Evolutionary conservation across 2,329 filamentous ascomycete species (phyloP).

Genomic region (Rhexocercosporidium sp.): DNA sequence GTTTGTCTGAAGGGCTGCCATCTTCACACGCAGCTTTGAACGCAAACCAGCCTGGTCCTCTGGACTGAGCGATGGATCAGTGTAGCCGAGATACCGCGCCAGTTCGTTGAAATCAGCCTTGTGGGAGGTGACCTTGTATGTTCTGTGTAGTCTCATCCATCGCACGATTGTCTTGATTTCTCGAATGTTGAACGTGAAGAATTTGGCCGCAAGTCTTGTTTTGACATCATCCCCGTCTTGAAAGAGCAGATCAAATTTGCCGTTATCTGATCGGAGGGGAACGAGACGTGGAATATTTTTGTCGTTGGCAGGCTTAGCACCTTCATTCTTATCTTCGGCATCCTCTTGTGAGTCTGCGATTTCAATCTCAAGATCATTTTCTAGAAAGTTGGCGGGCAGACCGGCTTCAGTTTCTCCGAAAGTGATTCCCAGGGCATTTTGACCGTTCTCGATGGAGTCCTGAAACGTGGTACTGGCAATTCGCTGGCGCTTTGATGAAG

Average conservation of each 20-base stretch:
- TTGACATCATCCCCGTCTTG: neutral
- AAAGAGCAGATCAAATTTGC: no score
- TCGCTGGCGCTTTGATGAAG: neutral
- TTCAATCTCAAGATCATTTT: neutral
- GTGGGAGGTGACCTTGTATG: neutral
- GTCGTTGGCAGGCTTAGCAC: neutral
- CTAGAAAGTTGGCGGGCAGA: neutral
- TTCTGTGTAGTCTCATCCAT: slow-evolving; percentile 12
- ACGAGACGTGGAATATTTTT: no score
- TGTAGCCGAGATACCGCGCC: slow-evolving; percentile 8
- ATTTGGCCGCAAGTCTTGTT: neutral
- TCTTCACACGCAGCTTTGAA: slow-evolving; percentile 1
- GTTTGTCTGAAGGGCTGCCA: neutral
- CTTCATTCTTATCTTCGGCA: neutral
- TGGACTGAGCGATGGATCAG: neutral
- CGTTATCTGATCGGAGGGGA: no score
- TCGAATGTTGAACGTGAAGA: neutral
- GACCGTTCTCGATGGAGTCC: slow-evolving; percentile 2
- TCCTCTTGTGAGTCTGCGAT: slow-evolving; percentile 1
- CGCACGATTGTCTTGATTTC: slow-evolving; percentile 2
- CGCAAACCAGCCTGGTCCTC: neutral
- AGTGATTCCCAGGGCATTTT: neutral
- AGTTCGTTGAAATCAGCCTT: slow-evolving; percentile 9
- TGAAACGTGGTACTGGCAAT: neutral
- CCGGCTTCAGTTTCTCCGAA: neutral